Base-by-base conservation (phyloP, 2,329 filamentous ascomycete species). In the Nannizziopsis barbatae region DNA sequence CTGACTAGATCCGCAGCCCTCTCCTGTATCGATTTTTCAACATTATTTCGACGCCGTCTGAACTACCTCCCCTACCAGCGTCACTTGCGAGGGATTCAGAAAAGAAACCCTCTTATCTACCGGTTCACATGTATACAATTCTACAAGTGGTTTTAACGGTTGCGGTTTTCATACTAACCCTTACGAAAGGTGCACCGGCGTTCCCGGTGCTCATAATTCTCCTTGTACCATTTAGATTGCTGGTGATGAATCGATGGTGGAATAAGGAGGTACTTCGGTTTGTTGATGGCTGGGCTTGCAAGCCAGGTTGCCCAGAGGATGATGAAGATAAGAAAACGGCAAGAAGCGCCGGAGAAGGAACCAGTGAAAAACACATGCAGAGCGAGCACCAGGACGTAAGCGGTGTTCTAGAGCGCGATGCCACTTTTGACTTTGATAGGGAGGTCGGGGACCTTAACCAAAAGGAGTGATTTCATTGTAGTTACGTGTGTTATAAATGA, bases 161-260 rank as follows among this genome's bases (percentile, higher is more conserved):
- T 0, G 68, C 74, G 3, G 75, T 83, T n/a, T 83, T 83, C 56
- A 74, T 76, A 31, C 63, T 81, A 12, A 83, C 79, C 0, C 66
- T 82, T 45, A 82, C 78, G 0, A 71, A 75, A n/a, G 79, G 73
- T 0, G 78, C 78, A 0, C 77, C 78, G 0, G 77, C 73, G 0
- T 83, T 83, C 53, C 79, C 80, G 1, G 64, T 83, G 6, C 71
- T 82, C 20, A 80, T 83, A 51, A 76, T 82, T 46, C 70, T 74
- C 5, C 61, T 82, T n/a, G 79, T 83, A 1, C 80, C 80, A 0
- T 67, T 80, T n/a, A 67, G 80, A 9, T 59, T 83, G 7, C 65
- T 74, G 12, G 47, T 80, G 10, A 81, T 83, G 77, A 78, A 76
- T 50, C 69, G 63, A 43, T 65, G 80, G 47, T 83, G 79, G 79